A percentile compares a stretch with the other conserved stretches of the same genome.
phyloP scores from a whole-genome alignment of 2,329 filamentous ascomycete species.

The Trichoderma lentiforme region DNA sequence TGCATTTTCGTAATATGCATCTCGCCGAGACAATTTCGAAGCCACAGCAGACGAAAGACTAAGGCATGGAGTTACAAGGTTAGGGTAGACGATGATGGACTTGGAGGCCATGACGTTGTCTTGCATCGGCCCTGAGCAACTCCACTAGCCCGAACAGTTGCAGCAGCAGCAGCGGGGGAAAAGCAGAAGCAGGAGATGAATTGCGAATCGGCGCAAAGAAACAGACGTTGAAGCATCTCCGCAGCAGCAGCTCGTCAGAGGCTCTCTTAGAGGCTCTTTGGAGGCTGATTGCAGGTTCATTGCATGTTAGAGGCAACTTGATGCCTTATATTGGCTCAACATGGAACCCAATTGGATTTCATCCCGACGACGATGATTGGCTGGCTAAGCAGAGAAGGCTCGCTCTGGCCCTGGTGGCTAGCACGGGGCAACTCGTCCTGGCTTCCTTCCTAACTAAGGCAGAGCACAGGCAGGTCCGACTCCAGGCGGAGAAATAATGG shows the following conservation, averaged over 20 bases:
- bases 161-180: not conserved
- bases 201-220: not conserved
- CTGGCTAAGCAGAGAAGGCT: not conserved
- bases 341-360: not conserved
- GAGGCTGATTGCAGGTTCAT: not conserved
- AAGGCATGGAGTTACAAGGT: not conserved
- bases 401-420: not conserved
- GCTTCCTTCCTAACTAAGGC: not conserved
- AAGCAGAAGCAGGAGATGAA: not conserved
- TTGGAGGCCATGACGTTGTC: constrained; percentile 4
- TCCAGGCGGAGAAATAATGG: constrained; percentile 9
- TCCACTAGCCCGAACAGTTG: constrained; percentile 4
- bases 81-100: not conserved
- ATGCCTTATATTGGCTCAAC: not conserved
- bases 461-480: not conserved
- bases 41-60: not conserved
- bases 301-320: not conserved
- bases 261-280: not conserved
- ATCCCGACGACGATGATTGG: not conserved
- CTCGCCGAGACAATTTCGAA: not conserved
- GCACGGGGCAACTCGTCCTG: not conserved
- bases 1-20: constrained; percentile 8
- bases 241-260: not conserved
- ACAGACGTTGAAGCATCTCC: not conserved
- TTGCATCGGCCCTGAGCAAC: constrained; percentile 9